phyloP scores from a whole-genome alignment of 805 yeast species.

The Scheffersomyces ergatensis region DNA sequence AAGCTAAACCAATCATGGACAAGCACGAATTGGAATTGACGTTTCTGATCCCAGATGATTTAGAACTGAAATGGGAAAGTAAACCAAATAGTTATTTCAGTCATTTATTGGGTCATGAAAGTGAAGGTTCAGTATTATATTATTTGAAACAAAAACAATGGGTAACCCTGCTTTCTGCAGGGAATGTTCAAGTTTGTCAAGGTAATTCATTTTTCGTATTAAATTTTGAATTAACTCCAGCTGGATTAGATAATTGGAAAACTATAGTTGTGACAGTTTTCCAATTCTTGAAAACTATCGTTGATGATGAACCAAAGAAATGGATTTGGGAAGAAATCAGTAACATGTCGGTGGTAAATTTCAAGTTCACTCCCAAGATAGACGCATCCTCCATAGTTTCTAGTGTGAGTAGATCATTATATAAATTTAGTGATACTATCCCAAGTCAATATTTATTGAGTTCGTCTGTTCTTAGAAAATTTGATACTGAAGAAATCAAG shows the following conservation, averaged over 20 bases:
- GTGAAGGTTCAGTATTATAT: conserved; percentile 77
- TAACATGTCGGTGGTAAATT: conserved; percentile 64
- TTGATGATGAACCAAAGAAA: conserved; percentile 57
- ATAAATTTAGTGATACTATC: conserved; percentile 43
- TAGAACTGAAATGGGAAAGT: conserved; percentile 55
- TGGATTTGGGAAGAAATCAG: conserved; percentile 81
- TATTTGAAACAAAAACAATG: conserved; percentile 69
- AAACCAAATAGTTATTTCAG: conserved; percentile 71
- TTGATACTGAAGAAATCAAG: conserved; percentile 51
- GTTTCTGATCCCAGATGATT: conserved; percentile 76
- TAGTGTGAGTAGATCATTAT: conserved; percentile 57
- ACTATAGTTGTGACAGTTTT: conserved; percentile 59
- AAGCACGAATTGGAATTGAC: conserved; percentile 61
- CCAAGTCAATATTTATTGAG: conserved; percentile 68
- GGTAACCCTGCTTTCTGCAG: conserved; percentile 79
- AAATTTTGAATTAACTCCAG: conserved; percentile 71
- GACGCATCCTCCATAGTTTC: conserved; percentile 75
- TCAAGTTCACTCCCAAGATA: conserved; percentile 77
- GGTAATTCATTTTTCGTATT: conserved; percentile 69
- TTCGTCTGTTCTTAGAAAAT: conserved; percentile 54
- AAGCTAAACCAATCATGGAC: conserved; percentile 83
- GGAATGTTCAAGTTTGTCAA: conserved; percentile 61
- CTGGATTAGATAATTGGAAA: conserved; percentile 65
- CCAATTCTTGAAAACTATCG: conserved; percentile 68
- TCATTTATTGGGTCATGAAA: conserved; percentile 91